Base-by-base conservation (phyloP, 1,139 yeast genomes). In the Tardiomyces blankii region DNA sequence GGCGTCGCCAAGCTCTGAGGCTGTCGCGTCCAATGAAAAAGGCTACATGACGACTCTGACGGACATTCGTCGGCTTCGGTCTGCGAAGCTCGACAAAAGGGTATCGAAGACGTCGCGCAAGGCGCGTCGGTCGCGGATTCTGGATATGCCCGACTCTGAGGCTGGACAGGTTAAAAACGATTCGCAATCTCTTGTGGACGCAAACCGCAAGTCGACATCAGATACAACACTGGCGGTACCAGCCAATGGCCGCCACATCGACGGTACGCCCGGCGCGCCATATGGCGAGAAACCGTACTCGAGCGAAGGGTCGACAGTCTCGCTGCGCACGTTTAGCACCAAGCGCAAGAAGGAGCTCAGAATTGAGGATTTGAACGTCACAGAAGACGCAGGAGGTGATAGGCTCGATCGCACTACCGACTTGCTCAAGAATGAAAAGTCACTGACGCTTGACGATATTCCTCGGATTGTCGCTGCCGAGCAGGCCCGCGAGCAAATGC, bases 391-490 rank as follows among this genome's bases (percentile, higher is more conserved):
- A 16, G 41, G 35, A 14, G 42, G 51, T 0, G 45, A 55, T 6
- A 53, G 54, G 35, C 54, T 69, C 18, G 70, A 65, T 42, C 63
- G 66, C n/a, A 81, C 89, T 0, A 79, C 88, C 0, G 85, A 80
- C 53, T 67, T 83, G 44, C 72, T 86, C 49, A 79, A 82, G 58
- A 85, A 80, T 59, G 95, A 89, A 55, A 85, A 85, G 55, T 82
- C 94, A 0, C 74, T 91, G 47, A 89, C 96, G 0, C 73, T 91
- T 57, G 98, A 91, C 64, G 99, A 91, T 65, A 91, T 91, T 55
- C 96, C 97, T 6, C 74, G 97, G 54, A 89, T 91, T 59, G 97
- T 91, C 12, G 95, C 96, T 2, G 94, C 96, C 6, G 97, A 91
- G 58, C 96, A 89, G 63, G 96, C 97, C 0, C 73, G 96, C 52